Evolutionary conservation across 1,284 basidiomycete genomes (phyloP), one percentile per base, ranked within the genome.

Genomic region (Ceratobasidium sp.): DNA sequence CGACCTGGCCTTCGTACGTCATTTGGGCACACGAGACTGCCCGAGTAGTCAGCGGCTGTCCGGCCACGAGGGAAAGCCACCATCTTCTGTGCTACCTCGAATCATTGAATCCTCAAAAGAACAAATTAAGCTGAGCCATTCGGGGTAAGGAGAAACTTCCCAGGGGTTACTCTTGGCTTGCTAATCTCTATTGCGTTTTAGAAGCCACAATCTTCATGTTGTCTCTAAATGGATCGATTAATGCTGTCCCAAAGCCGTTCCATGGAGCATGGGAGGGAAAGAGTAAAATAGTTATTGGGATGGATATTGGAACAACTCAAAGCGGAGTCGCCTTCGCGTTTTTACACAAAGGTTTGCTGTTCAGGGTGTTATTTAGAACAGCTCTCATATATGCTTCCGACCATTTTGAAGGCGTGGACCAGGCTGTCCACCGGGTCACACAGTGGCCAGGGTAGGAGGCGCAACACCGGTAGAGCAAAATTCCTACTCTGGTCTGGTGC

Each of bases 221-320:
- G 13, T 26, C 42, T 7, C 44, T 26, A 73, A 13, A 23, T n/a
- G 58, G 28, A 26, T 51, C 72, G 9, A 64, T 64, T 46, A 49
- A 75, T n/a, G 23, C 58, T n/a, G 10, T 40, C 44, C 63, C 63
- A 12, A 66, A 44, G 9, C 63, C 63, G 3, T 44, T 66, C n/a
- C 63, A 44, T 3, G 63, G 63, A 10, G 23, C 44, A 44, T 78
- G 77, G 77, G 64, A 46, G 20, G 68, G 69, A 20, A 33, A 10
- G n/a, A 46, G 20, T 18, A 78, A 78, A 46, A 71, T 78, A 9
- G 69, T 78, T 4, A 61, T 78, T 53, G 56, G 77, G 28, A 61
- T 77, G 3, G 76, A 78, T 26, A 42, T 72, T 73, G 77, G 69
- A 40, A 79, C 78, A 15, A 75, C 72, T 1, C 60, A 64, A 49